phyloP scores from a whole-genome alignment of 2,329 filamentous ascomycete genomes.

The Fusarium verrucosum region DNA sequence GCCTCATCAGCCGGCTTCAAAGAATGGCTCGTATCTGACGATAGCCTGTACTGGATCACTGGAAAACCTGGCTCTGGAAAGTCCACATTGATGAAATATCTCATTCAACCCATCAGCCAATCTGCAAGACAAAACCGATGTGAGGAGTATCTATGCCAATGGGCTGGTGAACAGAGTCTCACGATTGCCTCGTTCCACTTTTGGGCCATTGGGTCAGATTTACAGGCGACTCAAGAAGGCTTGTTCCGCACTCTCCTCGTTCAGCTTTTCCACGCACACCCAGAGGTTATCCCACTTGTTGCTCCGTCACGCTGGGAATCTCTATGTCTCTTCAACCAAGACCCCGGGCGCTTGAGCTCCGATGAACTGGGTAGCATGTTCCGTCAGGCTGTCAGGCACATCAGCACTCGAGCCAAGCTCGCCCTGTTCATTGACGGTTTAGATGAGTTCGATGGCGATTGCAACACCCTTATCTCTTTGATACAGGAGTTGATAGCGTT shows the following conservation, averaged over 20 bases:
- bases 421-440: slow-evolving; percentile 12
- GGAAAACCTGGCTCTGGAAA: slow-evolving; percentile 24
- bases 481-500: neutral
- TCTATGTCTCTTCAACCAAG: slow-evolving; percentile 9
- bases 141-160: neutral
- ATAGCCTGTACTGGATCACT: slow-evolving; percentile 20
- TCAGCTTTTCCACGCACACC: neutral
- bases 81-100: slow-evolving; percentile 9
- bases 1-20: neutral
- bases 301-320: slow-evolving; percentile 5
- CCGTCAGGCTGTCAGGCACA: neutral
- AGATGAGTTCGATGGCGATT: slow-evolving; percentile 14
- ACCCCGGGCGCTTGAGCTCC: neutral
- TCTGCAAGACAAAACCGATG: neutral
- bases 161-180: neutral
- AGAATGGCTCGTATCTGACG: slow-evolving; percentile 4
- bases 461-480: neutral
- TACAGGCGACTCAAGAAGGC: slow-evolving; percentile 2
- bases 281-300: neutral
- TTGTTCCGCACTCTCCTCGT: slow-evolving; percentile 1
- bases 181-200: slow-evolving; percentile 20
- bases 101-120: neutral
- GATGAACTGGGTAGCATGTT: slow-evolving; percentile 6
- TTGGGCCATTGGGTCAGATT: slow-evolving; percentile 15
- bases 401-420: neutral